Conservation (phyloP, 2,329 filamentous ascomycete species). For the Exophiala sideris region DNA sequence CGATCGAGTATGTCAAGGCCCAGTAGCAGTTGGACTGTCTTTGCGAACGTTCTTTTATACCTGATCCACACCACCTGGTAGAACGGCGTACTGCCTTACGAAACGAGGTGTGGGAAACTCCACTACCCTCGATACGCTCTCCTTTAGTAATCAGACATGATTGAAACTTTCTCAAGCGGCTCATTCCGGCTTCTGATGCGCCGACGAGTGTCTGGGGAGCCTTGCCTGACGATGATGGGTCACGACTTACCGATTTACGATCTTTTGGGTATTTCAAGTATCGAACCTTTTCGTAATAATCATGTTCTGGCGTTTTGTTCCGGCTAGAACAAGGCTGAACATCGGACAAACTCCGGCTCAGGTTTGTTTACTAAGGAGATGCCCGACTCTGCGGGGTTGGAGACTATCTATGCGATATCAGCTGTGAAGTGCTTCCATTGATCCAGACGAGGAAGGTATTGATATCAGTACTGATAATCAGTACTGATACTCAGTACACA, state of each 20-base stretch:
- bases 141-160: too few species aligned
- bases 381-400: constrained; percentile 1
- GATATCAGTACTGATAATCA: too few species aligned
- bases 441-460: too few species aligned
- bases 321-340: too few species aligned
- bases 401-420: not conserved
- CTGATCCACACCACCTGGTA: not conserved
- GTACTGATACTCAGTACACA: too few species aligned
- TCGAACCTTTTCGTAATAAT: too few species aligned
- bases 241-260: not conserved
- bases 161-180: too few species aligned
- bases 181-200: too few species aligned
- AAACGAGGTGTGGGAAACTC: not conserved
- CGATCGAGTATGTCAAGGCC: not conserved
- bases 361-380: not conserved
- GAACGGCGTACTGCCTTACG: not conserved
- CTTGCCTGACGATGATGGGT: not conserved
- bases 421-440: not conserved
- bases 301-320: too few species aligned
- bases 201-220: not conserved
- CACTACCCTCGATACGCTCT: not conserved
- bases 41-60: not conserved
- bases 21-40: not conserved
- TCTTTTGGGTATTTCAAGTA: too few species aligned
- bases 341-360: too few species aligned